These are phyloP conservation scores for Sordariomycetes sp. DNA, from an alignment of 2,329 filamentous ascomycete species.

Conservation along the genomic window DNA sequence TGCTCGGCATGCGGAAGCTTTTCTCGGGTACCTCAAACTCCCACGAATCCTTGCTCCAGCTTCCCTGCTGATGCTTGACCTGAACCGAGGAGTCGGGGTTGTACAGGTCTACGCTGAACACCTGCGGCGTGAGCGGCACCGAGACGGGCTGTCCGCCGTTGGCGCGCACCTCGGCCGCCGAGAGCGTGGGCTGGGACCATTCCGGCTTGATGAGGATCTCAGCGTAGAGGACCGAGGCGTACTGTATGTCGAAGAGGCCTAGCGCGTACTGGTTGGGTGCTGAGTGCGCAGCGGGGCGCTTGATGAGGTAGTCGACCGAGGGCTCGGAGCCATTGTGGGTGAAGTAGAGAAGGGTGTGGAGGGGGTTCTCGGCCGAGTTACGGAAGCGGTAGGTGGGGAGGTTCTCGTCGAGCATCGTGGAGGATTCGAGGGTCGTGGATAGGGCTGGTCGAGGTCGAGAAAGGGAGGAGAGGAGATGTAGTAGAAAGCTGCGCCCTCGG, in stretches of 20 bases:
- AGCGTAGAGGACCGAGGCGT: conserved; percentile 73
- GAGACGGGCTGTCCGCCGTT: conserved; percentile 53
- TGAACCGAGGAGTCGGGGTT: conserved; percentile 80
- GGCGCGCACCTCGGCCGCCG: conserved; percentile 69
- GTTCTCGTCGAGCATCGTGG: conserved; percentile 74
- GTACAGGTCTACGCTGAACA: conserved; percentile 83
- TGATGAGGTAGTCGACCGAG: conserved; percentile 69
- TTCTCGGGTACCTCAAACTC: conserved; percentile 88
- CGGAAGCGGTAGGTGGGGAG: conserved; percentile 63
- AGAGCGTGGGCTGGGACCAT: conserved; percentile 76
- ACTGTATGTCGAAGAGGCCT: conserved; percentile 75
- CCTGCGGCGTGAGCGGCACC: conserved; percentile 63
- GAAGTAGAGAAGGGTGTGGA: conserved; percentile 49
- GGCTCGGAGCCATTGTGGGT: conserved; percentile 73
- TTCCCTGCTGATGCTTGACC: conserved; percentile 62
- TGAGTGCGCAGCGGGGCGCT: conserved; percentile 57
- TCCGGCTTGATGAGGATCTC: conserved; percentile 79
- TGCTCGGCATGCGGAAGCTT: conserved; percentile 72
- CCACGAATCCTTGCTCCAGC: conserved; percentile 78
- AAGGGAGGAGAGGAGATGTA: not conserved
- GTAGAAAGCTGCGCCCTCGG: no score
- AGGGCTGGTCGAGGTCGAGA: not conserved
- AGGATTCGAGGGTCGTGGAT: not conserved
- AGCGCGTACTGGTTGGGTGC: conserved; percentile 80
- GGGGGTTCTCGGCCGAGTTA: conserved; percentile 40